Evolutionary conservation across 495 filamentous ascomycete species (phyloP), one percentile per base, ranked within the genome.

Genomic region (Opeltia flavorubescens): DNA sequence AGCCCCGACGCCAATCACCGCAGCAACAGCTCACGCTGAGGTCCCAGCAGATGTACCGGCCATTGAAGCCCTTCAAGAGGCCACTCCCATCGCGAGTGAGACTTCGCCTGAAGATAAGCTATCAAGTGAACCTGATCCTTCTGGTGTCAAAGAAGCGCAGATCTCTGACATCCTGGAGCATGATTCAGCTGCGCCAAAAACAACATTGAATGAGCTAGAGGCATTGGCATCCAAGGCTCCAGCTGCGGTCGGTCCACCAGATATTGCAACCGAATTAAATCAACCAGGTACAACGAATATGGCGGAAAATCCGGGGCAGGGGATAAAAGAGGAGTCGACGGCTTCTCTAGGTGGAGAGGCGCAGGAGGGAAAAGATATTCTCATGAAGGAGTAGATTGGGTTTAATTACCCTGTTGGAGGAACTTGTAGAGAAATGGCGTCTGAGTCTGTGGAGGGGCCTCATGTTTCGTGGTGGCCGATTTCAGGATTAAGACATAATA

Each of bases 241-340:
- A 12, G 38, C 38, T 25, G 17, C 38, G 21, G 21, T 21, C 18
- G 38, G 15, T 41, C 38, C 46, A 35, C 47, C 46, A 8, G 41
- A 42, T 12, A 45, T 41, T 27, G 11, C 47, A 13, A 49, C 50
- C 12, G 41, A 34, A 6, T 44, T 42, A 17, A 49, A 33, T n/a
- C 59, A 60, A 53, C 58, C 56, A 8, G 53, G 53, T 17, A 44
- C 51, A 46, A 44, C 40, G 20, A 30, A 48, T 17, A 50, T 54
- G 9, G 44, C 31, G 8, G 28, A 53, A 23, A 46, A 50, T 13
- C 44, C 50, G 6, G 41, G 17, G 6, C 43, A 27, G 3, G 48
- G 40, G 2, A 44, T 11, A n/a, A 48, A 48, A 40, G 49, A 60
- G 44, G 50, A 51, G 35, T 13, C 51, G 38, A 55, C 47, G 15